Evolutionary conservation across 2,329 filamentous ascomycete species (phyloP), one percentile per base, ranked within the genome.

Genomic region (Aciculosporium take): DNA sequence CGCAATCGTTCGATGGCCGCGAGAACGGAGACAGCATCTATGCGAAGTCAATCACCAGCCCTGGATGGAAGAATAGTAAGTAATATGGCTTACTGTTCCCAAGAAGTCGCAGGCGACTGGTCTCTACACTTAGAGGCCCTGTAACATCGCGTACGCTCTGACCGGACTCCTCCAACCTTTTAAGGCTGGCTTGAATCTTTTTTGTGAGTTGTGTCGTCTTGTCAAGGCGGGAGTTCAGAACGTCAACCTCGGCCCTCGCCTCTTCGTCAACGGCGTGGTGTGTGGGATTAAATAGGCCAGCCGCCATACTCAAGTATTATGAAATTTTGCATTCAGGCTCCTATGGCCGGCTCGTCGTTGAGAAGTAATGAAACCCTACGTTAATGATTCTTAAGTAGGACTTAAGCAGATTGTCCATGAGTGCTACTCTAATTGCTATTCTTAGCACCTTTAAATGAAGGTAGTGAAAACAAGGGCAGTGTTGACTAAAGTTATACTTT

Each of bases 181-280:
- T 75, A 50, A 95, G 72, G 39, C 85, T 94, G 23, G 84, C 81
- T 61, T 94, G 84, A 42, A 98, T 95, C 68, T 94, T 94, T 67
- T 91, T 94, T 25, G 87, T 94, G 58, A 96, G 73, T 56, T 86
- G 78, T 45, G 87, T 82, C 51, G 93, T 93, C 72, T 94, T 96
- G 53, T 93, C 86, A 47, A 96, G 76, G 30, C 78, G 70, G 41
- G 77, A 81, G 51, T 79, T 81, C 37, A 83, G 66, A 24, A 82
- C 78, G 49, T 83, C 78, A 41, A 83, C 78, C 58, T 82, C 78
- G 35, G 78, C 78, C 43, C 76, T 68, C 34, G 77, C 75, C 61
- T 82, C 77, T 56, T 82, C 78, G 53, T 82, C 78, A 39, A 71
- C 64, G 25, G 71, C 67, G 34, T 56, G 56, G 53, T 72, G 68